Conservation (phyloP, 1,139 yeast genomes). For the Sugiyamaella grinbergsii region DNA sequence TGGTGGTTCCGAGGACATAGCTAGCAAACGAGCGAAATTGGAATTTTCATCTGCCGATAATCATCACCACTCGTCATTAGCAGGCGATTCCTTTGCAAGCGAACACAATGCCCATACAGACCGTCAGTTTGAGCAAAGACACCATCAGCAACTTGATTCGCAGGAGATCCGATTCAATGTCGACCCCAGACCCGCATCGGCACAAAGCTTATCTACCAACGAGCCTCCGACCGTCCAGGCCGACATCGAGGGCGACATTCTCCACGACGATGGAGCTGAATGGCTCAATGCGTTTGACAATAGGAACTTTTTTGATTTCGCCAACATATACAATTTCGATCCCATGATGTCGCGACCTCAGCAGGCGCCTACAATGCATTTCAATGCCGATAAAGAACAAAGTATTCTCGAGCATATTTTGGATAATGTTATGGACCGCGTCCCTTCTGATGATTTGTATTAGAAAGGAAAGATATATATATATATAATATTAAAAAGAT, state of each 20-base stretch:
- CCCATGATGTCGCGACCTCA: slow-evolving; percentile 16
- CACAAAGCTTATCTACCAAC: slow-evolving; percentile 8
- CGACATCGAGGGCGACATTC: slow-evolving; percentile 15
- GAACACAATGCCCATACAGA: neutral
- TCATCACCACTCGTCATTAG: neutral
- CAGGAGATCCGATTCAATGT: slow-evolving; percentile 1
- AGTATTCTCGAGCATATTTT: slow-evolving; percentile 80
- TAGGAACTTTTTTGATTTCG: slow-evolving; percentile 23
- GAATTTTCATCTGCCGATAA: neutral
- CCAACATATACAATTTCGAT: slow-evolving; percentile 14
- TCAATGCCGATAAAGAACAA: slow-evolving; percentile 48
- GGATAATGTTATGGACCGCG: slow-evolving; percentile 53
- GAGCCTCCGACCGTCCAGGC: slow-evolving; percentile 1
- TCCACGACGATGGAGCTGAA: slow-evolving; percentile 26
- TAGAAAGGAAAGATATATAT: neutral
- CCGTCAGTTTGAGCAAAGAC: neutral
- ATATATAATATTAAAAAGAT: neutral
- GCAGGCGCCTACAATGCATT: slow-evolving; percentile 11
- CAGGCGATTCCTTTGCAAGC: neutral
- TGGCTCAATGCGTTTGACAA: slow-evolving; percentile 27
- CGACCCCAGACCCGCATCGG: neutral
- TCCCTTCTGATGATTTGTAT: slow-evolving; percentile 15
- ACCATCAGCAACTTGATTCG: slow-evolving; percentile 2
- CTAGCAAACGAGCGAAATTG: neutral
- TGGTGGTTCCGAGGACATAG: too few relatives aligned